These are phyloP conservation scores for Diutina neorugosa DNA, from an alignment of 1,139 yeast genomes.

Conservation along the genomic window DNA sequence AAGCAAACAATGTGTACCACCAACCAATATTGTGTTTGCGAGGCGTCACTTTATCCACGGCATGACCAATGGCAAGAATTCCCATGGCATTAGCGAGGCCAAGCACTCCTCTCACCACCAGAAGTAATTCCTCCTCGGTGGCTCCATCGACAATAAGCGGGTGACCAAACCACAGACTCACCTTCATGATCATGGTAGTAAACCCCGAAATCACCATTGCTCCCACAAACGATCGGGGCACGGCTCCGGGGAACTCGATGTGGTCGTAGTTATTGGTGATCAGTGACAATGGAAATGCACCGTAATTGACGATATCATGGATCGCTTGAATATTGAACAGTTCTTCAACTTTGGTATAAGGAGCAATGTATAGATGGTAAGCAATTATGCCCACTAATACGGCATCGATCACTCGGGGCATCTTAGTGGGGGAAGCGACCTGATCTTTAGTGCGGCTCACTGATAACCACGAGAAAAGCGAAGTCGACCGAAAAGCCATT, in stretches of 20 bases:
- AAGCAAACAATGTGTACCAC: constrained; percentile 49
- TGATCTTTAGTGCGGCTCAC: not conserved
- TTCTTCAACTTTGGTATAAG: constrained; percentile 89
- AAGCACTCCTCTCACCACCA: constrained; percentile 37
- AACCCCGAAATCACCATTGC: constrained; percentile 42
- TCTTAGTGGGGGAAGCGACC: not conserved
- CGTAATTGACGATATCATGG: constrained; percentile 66
- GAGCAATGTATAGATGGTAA: constrained; percentile 44
- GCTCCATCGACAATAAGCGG: constrained; percentile 14
- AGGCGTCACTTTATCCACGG: constrained; percentile 17
- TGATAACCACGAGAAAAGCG: too few species aligned
- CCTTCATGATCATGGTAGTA: constrained; percentile 18
- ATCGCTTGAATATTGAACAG: constrained; percentile 86
- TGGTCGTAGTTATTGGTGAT: constrained; percentile 52
- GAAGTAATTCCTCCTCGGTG: constrained; percentile 32
- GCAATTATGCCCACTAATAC: constrained; percentile 20
- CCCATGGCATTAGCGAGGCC: constrained; percentile 36
- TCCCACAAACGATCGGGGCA: constrained; percentile 79
- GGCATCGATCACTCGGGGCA: constrained; percentile 12
- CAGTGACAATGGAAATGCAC: constrained; percentile 29
- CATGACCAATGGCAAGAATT: constrained; percentile 17
- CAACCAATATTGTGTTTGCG: constrained; percentile 22
- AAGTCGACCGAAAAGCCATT: too few species aligned
- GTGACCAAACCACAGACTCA: constrained; percentile 11
- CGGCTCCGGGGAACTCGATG: constrained; percentile 70